Conservation (phyloP, 1,139 yeast species). For the Sugiyamaella xylanicola region DNA sequence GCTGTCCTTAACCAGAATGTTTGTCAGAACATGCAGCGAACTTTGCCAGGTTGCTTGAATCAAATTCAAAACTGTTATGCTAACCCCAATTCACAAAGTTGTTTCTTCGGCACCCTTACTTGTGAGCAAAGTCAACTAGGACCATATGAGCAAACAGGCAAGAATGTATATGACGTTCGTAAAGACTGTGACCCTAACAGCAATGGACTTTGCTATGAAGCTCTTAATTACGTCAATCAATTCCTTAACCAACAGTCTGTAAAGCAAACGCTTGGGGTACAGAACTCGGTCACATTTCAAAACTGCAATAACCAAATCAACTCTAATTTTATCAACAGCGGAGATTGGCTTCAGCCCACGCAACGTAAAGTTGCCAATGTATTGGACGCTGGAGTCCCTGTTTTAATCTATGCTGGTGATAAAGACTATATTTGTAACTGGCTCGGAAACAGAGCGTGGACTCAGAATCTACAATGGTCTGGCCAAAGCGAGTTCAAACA, state of each 20-base stretch:
- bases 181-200: constrained; percentile 68
- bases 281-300: constrained; percentile 79
- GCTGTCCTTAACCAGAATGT: constrained; percentile 74
- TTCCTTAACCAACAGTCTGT: constrained; percentile 71
- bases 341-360: constrained; percentile 68
- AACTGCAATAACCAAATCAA: constrained; percentile 61
- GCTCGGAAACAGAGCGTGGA: constrained; percentile 85
- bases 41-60: constrained; percentile 76
- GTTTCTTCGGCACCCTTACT: constrained; percentile 89
- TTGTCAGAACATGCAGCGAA: constrained; percentile 73
- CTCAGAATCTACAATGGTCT: constrained; percentile 66
- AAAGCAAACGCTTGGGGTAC: constrained; percentile 85
- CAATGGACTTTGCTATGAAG: constrained; percentile 71
- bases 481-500: constrained; percentile 44
- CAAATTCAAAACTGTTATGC: constrained; percentile 81
- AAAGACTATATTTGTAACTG: constrained; percentile 89
- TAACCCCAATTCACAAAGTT: constrained; percentile 69
- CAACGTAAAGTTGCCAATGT: constrained; percentile 59
- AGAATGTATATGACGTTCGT: constrained; percentile 91
- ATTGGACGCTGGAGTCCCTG: constrained; percentile 66
- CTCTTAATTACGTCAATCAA: constrained; percentile 61
- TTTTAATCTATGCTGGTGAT: constrained; percentile 84
- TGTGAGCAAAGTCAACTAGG: constrained; percentile 87
- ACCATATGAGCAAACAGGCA: constrained; percentile 86
- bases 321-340: constrained; percentile 53